A percentile compares a stretch with the other conserved stretches of the same genome.
These are phyloP conservation scores for Penicillium canariense DNA, from an alignment of 495 filamentous ascomycete species.

Conservation along the genomic window DNA sequence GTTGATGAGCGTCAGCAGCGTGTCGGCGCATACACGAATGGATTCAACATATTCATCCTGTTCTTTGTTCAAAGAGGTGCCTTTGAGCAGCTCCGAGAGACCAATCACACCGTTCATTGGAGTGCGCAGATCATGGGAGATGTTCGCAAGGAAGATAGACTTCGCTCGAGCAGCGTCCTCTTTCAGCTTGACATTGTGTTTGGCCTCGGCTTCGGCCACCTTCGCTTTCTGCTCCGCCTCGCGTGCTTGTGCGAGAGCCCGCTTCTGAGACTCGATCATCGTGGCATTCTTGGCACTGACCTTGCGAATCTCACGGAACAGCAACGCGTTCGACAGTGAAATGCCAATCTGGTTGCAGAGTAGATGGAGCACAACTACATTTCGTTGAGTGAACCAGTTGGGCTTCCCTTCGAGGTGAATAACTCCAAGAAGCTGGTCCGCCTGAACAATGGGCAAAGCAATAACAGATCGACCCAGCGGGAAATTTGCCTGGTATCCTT, in stretches of 20 bases:
- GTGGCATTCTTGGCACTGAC: conserved; percentile 77
- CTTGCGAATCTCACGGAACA: conserved; percentile 78
- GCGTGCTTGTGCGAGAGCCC: conserved; percentile 72
- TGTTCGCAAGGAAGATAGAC: conserved; percentile 89
- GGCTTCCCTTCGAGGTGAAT: conserved; percentile 84
- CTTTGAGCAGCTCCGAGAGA: conserved; percentile 81
- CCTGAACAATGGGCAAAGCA: conserved; percentile 81
- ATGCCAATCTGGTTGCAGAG: conserved; percentile 89
- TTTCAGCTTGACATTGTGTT: conserved; percentile 81
- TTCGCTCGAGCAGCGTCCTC: conserved; percentile 91
- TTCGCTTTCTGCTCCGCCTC: conserved; percentile 82
- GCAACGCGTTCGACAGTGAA: conserved; percentile 80
- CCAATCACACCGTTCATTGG: conserved; percentile 89
- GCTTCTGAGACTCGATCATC: conserved; percentile 86
- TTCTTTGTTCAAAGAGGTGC: conserved; percentile 71
- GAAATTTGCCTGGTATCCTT: conserved; percentile 65
- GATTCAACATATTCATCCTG: conserved; percentile 91
- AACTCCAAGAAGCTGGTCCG: conserved; percentile 71
- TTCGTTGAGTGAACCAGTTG: conserved; percentile 84
- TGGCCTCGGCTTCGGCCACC: conserved; percentile 75
- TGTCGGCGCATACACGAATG: conserved; percentile 85
- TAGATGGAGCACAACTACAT: conserved; percentile 78
- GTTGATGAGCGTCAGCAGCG: conserved; percentile 90
- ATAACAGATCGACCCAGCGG: conserved; percentile 75
- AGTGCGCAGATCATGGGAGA: conserved; percentile 82